Evolutionary conservation across 2,329 filamentous ascomycete genomes (phyloP).

Genomic region (Claviceps monticola): DNA sequence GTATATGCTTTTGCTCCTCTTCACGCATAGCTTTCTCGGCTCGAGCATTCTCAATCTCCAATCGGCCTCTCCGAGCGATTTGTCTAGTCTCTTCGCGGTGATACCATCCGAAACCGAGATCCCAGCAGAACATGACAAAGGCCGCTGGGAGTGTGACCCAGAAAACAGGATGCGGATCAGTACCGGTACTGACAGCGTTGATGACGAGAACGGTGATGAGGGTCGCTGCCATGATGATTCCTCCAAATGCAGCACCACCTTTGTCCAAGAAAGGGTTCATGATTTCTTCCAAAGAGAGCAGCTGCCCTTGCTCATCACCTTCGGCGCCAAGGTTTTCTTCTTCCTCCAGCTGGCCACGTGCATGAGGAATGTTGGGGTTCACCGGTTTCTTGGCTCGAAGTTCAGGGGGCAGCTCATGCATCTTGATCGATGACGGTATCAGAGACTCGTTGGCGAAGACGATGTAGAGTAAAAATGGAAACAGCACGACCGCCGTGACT

Average conservation of each 20-base stretch:
- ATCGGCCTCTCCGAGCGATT: slow-evolving; percentile 42
- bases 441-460: slow-evolving; percentile 51
- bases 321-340: slow-evolving; percentile 27
- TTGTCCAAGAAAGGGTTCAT: slow-evolving; percentile 64
- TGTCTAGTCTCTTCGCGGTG: slow-evolving; percentile 47
- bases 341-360: slow-evolving; percentile 39
- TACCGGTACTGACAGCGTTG: slow-evolving; percentile 44
- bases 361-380: slow-evolving; percentile 59
- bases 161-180: slow-evolving; percentile 43
- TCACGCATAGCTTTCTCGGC: slow-evolving; percentile 8
- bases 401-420: slow-evolving; percentile 52
- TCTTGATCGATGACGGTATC: slow-evolving; percentile 51
- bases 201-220: slow-evolving; percentile 51
- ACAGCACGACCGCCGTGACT: slow-evolving; percentile 52
- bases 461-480: slow-evolving; percentile 56
- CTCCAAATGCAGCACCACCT: slow-evolving; percentile 48
- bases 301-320: slow-evolving; percentile 37
- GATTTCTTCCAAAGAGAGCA: slow-evolving; percentile 54
- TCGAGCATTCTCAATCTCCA: slow-evolving; percentile 11
- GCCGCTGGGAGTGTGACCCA: slow-evolving; percentile 58
- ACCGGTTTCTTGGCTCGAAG: slow-evolving; percentile 41
- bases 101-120: slow-evolving; percentile 49
- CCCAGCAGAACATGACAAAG: slow-evolving; percentile 54
- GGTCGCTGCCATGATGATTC: slow-evolving; percentile 50
- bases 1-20: slow-evolving; percentile 4